These are phyloP conservation scores for Leccinum olivaceopallidum DNA, from an alignment of 768 basidiomycete genomes.

Conservation along the genomic window DNA sequence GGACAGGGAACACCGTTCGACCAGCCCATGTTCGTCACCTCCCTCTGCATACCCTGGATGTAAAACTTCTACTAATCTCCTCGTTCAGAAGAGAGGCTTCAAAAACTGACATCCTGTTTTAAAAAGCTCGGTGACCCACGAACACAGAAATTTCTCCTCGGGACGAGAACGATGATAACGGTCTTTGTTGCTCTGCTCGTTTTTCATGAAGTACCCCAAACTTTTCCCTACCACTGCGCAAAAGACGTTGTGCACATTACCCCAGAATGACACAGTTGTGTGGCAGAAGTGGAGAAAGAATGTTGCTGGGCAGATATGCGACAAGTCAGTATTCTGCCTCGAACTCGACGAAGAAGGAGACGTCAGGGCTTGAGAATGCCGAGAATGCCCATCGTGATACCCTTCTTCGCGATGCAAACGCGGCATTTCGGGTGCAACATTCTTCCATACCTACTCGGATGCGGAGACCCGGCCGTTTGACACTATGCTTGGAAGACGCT, in stretches of 20 bases:
- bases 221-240: conserved; percentile 5
- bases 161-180: conserved; percentile 19
- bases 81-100: conserved; percentile 31
- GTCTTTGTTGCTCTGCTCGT: conserved; percentile 17
- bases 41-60: conserved; percentile 34
- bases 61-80: conserved; percentile 33
- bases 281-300: conserved; percentile 25
- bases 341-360: background rate
- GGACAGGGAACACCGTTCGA: conserved; percentile 35
- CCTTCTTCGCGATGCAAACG: conserved; percentile 21
- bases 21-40: conserved; percentile 36
- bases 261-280: conserved; percentile 24
- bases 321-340: conserved; percentile 6
- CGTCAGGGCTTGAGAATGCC: background rate
- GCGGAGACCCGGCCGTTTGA: no score
- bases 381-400: conserved; percentile 9
- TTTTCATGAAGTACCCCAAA: conserved; percentile 5
- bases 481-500: no score
- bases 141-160: conserved; percentile 12
- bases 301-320: conserved; percentile 14
- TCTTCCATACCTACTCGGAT: no score
- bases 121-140: conserved; percentile 13
- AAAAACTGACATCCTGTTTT: conserved; percentile 24
- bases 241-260: conserved; percentile 12
- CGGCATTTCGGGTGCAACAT: conserved; percentile 6